A percentile compares a stretch with the other conserved stretches of the same genome.
These are phyloP conservation scores for Vigna unguiculata DNA, from an alignment of 306 rosid species.

Conservation along the genomic window DNA sequence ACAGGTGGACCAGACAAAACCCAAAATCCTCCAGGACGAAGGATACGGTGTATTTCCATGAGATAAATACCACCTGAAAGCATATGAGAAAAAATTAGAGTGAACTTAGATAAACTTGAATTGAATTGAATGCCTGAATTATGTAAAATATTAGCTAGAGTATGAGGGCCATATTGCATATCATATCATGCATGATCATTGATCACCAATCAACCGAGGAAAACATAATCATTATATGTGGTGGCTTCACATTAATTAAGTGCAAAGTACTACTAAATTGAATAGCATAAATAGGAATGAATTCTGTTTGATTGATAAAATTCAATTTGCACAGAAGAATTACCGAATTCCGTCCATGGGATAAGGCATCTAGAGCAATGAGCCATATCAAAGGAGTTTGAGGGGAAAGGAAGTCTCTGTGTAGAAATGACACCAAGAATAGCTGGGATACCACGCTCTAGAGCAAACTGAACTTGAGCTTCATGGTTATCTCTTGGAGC, in stretches of 20 bases:
- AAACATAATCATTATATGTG: background rate
- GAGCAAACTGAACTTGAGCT: slow-evolving; percentile 99
- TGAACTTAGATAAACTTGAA: slow-evolving; percentile 16
- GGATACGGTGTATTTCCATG: slow-evolving; percentile 84
- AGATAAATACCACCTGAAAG: slow-evolving; percentile 91
- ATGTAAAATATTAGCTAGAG: slow-evolving; percentile 18
- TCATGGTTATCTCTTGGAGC: slow-evolving; percentile 99
- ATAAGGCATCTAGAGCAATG: slow-evolving; percentile 99
- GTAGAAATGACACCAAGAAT: slow-evolving; percentile 97
- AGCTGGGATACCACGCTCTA: slow-evolving; percentile 99
- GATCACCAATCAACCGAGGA: background rate
- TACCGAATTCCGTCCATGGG: slow-evolving; percentile 99
- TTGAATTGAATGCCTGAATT: background rate
- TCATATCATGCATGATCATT: background rate
- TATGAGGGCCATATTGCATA: background rate
- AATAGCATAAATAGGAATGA: slow-evolving; percentile 1
- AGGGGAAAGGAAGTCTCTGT: slow-evolving; percentile 94
- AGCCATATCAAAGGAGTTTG: slow-evolving; percentile 97
- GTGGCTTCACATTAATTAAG: background rate
- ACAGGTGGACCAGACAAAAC: slow-evolving; percentile 96
- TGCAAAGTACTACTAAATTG: background rate
- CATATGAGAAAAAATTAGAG: slow-evolving; percentile 1
- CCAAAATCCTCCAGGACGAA: slow-evolving; percentile 99
- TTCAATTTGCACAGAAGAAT: slow-evolving; percentile 35
- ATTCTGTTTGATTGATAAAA: slow-evolving; percentile 13